Evolutionary conservation across 331 rosid species (phyloP).

Genomic region (Cydonia oblonga): DNA sequence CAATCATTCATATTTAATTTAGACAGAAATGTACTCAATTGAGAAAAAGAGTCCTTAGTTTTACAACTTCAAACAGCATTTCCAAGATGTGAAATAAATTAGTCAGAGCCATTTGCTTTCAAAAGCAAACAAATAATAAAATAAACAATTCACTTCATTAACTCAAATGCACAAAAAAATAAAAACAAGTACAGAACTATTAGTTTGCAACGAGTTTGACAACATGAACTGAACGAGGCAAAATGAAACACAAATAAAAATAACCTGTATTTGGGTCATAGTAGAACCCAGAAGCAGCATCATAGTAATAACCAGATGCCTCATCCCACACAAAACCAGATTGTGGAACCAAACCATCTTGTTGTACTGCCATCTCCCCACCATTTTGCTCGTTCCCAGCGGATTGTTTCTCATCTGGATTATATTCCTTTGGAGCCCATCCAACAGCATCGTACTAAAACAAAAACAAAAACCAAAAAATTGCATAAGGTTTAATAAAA

Average conservation of each 20-base stretch:
- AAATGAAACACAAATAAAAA: background rate
- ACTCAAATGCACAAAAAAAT: background rate
- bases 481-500: slow-evolving; percentile 2
- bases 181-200: background rate
- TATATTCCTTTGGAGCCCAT: slow-evolving; percentile 98
- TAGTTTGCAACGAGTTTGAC: background rate
- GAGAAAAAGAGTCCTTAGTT: background rate
- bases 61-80: background rate
- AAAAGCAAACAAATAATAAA: too few relatives aligned
- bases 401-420: slow-evolving; percentile 72
- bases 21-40: background rate
- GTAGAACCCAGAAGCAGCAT: slow-evolving; percentile 95
- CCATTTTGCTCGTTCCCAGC: slow-evolving; percentile 45
- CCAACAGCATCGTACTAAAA: slow-evolving; percentile 83
- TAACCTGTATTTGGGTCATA: slow-evolving; percentile 94
- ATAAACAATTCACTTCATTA: background rate
- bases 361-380: slow-evolving; percentile 32
- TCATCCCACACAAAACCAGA: slow-evolving; percentile 98
- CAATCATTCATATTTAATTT: too few relatives aligned
- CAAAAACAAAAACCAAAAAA: background rate
- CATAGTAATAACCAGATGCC: slow-evolving; percentile 93
- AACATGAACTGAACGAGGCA: background rate
- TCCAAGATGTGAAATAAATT: background rate
- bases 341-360: slow-evolving; percentile 63
- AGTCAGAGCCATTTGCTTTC: background rate